Evolutionary conservation across 345 rosid genomes (phyloP).

Genomic region (Nephelium lappaceum): DNA sequence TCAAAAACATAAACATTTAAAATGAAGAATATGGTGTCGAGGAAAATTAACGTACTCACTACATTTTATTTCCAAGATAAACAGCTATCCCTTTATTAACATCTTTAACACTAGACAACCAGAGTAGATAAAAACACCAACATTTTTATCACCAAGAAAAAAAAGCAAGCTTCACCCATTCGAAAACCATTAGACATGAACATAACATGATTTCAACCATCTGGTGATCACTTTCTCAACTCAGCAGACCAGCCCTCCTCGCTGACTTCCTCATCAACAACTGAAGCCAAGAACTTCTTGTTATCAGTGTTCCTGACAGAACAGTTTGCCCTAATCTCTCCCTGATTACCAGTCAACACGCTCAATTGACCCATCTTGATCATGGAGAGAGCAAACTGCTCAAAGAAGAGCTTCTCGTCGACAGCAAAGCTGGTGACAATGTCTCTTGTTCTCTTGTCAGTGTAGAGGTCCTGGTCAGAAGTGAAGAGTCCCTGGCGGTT

Average conservation of each 20-base stretch:
- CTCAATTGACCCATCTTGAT: slow-evolving; percentile 73
- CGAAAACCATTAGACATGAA: too few species aligned
- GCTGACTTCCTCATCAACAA: slow-evolving; percentile 46
- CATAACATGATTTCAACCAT: too few species aligned
- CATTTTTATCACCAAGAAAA: not conserved
- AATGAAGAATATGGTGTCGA: too few species aligned
- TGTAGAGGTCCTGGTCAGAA: slow-evolving; percentile 85
- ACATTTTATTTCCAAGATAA: not conserved
- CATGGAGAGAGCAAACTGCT: slow-evolving; percentile 60
- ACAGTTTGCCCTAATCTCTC: slow-evolving; percentile 82
- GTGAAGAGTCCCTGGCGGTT: slow-evolving; percentile 83
- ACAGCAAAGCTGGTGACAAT: slow-evolving; percentile 67
- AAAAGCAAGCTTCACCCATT: not conserved
- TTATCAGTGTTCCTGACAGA: slow-evolving; percentile 58
- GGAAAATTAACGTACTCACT: too few species aligned
- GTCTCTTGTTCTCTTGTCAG: slow-evolving; percentile 52
- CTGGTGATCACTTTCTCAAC: slow-evolving; percentile 15
- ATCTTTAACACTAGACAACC: not conserved
- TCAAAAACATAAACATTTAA: too few species aligned
- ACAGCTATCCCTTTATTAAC: not conserved
- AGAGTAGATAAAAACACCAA: not conserved
- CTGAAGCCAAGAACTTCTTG: slow-evolving; percentile 31
- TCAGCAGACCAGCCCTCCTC: slow-evolving; percentile 46
- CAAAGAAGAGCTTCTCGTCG: slow-evolving; percentile 59
- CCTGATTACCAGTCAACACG: slow-evolving; percentile 60